Evolutionary conservation across 1,284 basidiomycete genomes (phyloP), one percentile per base, ranked within the genome.

Genomic region (Tilletiopsis washingtonensis): DNA sequence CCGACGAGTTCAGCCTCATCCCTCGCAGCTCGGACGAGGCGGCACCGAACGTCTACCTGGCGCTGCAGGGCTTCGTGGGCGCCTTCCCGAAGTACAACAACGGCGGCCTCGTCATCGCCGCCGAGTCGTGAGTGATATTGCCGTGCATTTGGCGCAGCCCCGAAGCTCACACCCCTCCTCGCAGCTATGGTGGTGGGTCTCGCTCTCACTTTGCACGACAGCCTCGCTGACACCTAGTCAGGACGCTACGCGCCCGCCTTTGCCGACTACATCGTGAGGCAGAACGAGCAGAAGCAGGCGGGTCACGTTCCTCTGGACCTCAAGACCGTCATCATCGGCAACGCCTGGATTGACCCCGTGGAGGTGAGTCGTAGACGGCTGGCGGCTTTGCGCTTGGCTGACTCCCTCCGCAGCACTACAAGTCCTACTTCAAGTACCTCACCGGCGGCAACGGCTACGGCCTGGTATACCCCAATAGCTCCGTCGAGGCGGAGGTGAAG

Each of bases 181-280:
- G n/a, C n/a, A 79, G 57, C 45, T 84, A 83, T 64, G 75, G 78
- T 25, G 79, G 39, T 29, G 27, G 14, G 27, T 29, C 27, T 29
- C 14, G 7, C 79, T 78, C 47, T 73, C 77, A 36, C 70, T 67
- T 19, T 76, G 77, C 39, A 76, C 80, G 5, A 77, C 83, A 49
- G 81, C 79, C 9, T 77, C 83, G 46, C 83, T 81, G 79, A 81
- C 81, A 0, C 82, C 83, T 65, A 82, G 80, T 74, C 81, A 59
- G 45, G 58, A 62, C 47, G 63, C 81, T 24, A 78, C 77, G 19
- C 82, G 81, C 63, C 81, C 80, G 43, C 76, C 78, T 78, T 82
- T 64, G 59, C 77, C 47, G 37, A 54, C 24, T 71, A 73, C 50
- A 59, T 85, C 74, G 73, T 81, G 34, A 72, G 77, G 27, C 81